Conservation (phyloP, 2,329 filamentous ascomycete genomes). For the Sporothrix sp. region DNA sequence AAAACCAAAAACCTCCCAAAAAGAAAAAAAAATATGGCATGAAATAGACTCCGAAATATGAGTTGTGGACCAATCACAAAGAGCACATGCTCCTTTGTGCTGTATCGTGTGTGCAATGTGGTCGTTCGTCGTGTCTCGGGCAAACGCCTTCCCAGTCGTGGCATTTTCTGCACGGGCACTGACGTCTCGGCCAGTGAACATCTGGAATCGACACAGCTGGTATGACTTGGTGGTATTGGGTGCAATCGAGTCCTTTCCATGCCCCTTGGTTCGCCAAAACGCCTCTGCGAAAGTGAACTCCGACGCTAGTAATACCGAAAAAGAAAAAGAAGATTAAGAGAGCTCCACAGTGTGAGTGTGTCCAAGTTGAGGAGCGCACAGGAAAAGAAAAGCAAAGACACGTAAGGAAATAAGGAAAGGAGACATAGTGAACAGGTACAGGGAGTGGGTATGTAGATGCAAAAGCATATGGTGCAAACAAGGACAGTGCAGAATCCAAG, state of each 20-base stretch:
- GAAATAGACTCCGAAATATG: background rate
- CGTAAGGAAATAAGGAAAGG: background rate
- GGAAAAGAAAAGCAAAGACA: background rate
- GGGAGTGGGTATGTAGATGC: slow-evolving; percentile 5
- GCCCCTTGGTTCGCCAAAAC: slow-evolving; percentile 3
- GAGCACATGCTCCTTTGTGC: too few relatives aligned
- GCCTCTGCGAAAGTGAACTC: slow-evolving; percentile 16
- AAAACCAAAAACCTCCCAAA: background rate
- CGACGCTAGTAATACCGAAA: slow-evolving; percentile 17
- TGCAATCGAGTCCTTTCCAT: background rate
- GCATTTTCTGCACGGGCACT: too few relatives aligned
- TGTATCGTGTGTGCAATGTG: too few relatives aligned
- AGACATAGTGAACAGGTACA: background rate
- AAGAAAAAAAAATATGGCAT: background rate
- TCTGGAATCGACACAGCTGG: background rate
- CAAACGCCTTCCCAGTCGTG: too few relatives aligned
- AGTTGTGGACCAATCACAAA: too few relatives aligned
- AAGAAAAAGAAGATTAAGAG: background rate
- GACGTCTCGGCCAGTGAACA: too few relatives aligned
- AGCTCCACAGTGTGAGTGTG: background rate
- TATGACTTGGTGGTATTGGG: background rate
- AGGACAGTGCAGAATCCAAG: background rate
- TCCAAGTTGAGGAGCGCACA: background rate
- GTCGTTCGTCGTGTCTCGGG: too few relatives aligned
- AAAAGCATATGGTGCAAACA: too few relatives aligned